Evolutionary conservation across 2,329 filamentous ascomycete genomes (phyloP), one percentile per base, ranked within the genome.

Genomic region (Bipolaris gigantea): DNA sequence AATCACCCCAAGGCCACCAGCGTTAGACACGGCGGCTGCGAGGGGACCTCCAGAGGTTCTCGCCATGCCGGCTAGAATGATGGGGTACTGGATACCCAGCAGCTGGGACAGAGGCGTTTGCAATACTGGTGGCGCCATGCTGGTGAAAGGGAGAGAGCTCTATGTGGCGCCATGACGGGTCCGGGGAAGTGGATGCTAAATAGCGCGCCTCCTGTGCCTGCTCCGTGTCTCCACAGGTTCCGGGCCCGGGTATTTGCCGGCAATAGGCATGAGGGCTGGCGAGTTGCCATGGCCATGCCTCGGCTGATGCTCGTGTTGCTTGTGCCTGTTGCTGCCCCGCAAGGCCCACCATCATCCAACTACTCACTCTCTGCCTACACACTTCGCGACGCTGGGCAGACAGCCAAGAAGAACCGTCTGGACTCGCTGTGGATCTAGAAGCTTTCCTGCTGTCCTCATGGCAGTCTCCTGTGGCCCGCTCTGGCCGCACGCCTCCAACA

Each of bases 41-140:
- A 75, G 72, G n/a, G 67, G 70, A 0, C 70, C 73, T 33, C 72
- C 72, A n/a, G 71, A 74, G 34, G 89, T 90, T 58, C 89, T 85
- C 2, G 93, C 92, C 93, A 97, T 97, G 67, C 93, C 93, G 32
- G 93, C 93, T 18, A 97, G 89, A 63, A 97, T 80, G 74, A 97
- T 87, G 36, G 93, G 93, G 77, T 97, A 92, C 63, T 87, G 80
- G 76, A 97, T 96, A 21, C 85, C 84, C 48, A 97, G 83, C 47
- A 97, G 86, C 65, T 71, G 66, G 45, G 70, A 73, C 21, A 75
- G 72, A 53, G 72, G 71, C 50, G 73, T 75, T 50, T 73, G 66
- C 46, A 75, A 65, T 13, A 67, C 62, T 7, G 69, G 67, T 7
- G 66, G 59, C 42, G 71, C 60, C 69, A 73, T 75, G 57, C 43